Conservation (phyloP, 129 eudicot genomes). For the Saussurea involucrata region DNA sequence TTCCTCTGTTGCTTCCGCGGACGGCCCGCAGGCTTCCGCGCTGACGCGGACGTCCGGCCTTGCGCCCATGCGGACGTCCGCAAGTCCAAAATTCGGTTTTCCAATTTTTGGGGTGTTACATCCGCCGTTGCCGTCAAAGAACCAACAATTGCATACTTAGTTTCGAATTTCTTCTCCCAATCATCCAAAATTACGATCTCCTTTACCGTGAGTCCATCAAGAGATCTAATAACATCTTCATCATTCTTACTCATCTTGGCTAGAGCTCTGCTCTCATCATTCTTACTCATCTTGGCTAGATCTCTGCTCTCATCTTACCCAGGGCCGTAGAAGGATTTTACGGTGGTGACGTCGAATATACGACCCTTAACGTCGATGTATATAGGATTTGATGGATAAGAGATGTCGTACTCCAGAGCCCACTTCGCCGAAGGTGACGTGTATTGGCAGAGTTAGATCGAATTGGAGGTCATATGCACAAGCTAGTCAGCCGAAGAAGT, state of each 20-base stretch:
- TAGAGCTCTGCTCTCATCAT: slow-evolving; percentile 87
- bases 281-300: too few relatives aligned
- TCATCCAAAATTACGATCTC: slow-evolving; percentile 68
- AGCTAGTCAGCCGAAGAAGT: slow-evolving; percentile 6
- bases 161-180: slow-evolving; percentile 84
- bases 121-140: too few relatives aligned
- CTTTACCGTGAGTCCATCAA: slow-evolving; percentile 77
- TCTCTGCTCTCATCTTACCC: too few relatives aligned
- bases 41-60: too few relatives aligned
- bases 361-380: slow-evolving; percentile 74
- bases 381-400: slow-evolving; percentile 75
- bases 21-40: too few relatives aligned
- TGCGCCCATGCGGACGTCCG: too few relatives aligned
- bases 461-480: slow-evolving; percentile 30
- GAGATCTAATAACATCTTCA: slow-evolving; percentile 57
- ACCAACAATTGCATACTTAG: slow-evolving; percentile 83
- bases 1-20: too few relatives aligned
- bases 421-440: slow-evolving; percentile 84
- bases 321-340: slow-evolving; percentile 76
- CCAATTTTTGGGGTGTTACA: too few relatives aligned
- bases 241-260: slow-evolving; percentile 96
- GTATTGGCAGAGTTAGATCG: slow-evolving; percentile 83
- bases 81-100: too few relatives aligned
- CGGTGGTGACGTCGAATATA: slow-evolving; percentile 71
- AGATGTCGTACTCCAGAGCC: slow-evolving; percentile 79